phyloP scores from a whole-genome alignment of 2,329 filamentous ascomycete species.

The Gliomastix tumulicola region DNA sequence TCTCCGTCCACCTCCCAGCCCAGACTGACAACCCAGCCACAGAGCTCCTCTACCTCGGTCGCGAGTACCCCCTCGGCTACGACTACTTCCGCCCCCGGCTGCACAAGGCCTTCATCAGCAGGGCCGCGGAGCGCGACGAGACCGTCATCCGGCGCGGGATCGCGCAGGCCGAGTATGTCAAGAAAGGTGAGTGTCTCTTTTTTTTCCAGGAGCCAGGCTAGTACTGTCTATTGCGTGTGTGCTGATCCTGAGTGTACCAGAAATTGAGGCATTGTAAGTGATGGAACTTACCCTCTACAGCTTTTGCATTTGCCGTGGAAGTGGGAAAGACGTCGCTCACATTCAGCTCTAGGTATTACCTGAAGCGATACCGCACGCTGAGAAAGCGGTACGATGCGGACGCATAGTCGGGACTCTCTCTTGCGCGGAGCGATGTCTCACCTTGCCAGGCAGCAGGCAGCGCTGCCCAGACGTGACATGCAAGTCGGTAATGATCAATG shows the following conservation, averaged over 20 bases:
- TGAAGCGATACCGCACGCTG: conserved; percentile 83
- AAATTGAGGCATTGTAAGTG: conserved; percentile 86
- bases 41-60: conserved; percentile 82
- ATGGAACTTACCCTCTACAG: background rate
- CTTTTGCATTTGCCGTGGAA: background rate
- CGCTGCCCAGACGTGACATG: no score
- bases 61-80: conserved; percentile 79
- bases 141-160: conserved; percentile 71
- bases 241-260: no score
- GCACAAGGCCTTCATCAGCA: conserved; percentile 78
- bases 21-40: background rate
- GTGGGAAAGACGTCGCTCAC: conserved; percentile 1
- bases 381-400: conserved; percentile 66
- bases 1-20: background rate
- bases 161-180: conserved; percentile 75
- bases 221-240: background rate
- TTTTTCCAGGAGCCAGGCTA: background rate
- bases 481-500: no score
- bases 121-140: conserved; percentile 63
- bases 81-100: conserved; percentile 74
- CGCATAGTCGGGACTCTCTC: no score
- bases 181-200: conserved; percentile 63
- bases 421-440: no score
- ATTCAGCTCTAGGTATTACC: conserved; percentile 62
- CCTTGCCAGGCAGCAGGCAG: no score